A percentile compares a stretch with the other conserved stretches of the same genome.
Conservation (phyloP, 2,329 filamentous ascomycete genomes). For the Curvularia lunata region DNA sequence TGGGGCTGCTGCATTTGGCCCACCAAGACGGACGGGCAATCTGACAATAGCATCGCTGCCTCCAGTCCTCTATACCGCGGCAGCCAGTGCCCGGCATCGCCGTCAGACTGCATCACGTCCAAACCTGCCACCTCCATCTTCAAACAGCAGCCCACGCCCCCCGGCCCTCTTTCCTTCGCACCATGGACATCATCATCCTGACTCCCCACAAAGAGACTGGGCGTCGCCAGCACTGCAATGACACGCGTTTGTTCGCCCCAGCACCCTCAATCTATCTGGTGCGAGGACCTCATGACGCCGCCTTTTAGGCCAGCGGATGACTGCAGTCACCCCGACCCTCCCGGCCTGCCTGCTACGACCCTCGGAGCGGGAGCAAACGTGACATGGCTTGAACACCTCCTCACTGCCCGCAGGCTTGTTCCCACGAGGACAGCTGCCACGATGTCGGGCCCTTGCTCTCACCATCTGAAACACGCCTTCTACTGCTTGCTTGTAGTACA, state of each 20-base stretch:
- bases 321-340: conserved; percentile 12
- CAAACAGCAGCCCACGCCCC: not conserved
- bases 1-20: not conserved
- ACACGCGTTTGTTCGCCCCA: conserved; percentile 16
- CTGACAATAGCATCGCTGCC: conserved; percentile 8
- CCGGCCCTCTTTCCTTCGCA: not conserved
- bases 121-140: too few relatives aligned
- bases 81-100: conserved; percentile 1
- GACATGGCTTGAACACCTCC: conserved; percentile 11
- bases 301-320: conserved; percentile 11
- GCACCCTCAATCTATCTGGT: conserved; percentile 13
- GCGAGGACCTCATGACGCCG: conserved; percentile 12
- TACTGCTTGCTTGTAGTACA: conserved; percentile 17
- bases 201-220: conserved; percentile 28
- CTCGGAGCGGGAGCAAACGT: conserved; percentile 8
- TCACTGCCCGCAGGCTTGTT: conserved; percentile 4
- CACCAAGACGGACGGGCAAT: not conserved
- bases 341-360: conserved; percentile 5
- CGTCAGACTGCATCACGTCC: not conserved
- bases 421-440: conserved; percentile 36
- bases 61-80: conserved; percentile 12
- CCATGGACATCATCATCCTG: conserved; percentile 26
- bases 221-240: conserved; percentile 24
- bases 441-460: conserved; percentile 34
- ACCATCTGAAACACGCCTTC: conserved; percentile 39